These are phyloP conservation scores for Fonsecaea pugnacius DNA, from an alignment of 2,329 filamentous ascomycete species.

Conservation along the genomic window DNA sequence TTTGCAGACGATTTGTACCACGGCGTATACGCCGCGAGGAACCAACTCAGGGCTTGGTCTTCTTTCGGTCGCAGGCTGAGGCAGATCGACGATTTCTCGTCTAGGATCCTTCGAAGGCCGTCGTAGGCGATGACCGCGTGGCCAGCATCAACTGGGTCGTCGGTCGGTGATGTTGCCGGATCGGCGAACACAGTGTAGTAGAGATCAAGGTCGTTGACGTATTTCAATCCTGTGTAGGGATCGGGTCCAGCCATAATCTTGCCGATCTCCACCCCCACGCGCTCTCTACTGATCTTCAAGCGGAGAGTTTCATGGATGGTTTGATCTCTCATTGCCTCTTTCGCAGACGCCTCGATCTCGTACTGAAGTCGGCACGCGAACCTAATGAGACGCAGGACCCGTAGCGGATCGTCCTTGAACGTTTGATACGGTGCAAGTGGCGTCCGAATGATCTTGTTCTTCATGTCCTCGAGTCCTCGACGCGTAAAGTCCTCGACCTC, in stretches of 20 bases:
- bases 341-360: constrained; percentile 70
- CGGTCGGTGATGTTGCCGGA: constrained; percentile 14
- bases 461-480: constrained; percentile 74
- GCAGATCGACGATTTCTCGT: constrained; percentile 30
- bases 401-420: constrained; percentile 89
- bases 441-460: constrained; percentile 73
- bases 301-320: constrained; percentile 79
- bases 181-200: constrained; percentile 36
- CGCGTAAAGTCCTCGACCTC: constrained; percentile 83
- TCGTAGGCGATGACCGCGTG: constrained; percentile 27
- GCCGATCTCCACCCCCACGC: constrained; percentile 82
- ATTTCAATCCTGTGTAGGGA: constrained; percentile 34
- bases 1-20: constrained; percentile 24
- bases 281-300: constrained; percentile 87
- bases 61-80: constrained; percentile 32
- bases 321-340: constrained; percentile 74
- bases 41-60: constrained; percentile 35
- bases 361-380: constrained; percentile 88
- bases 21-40: constrained; percentile 37
- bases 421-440: constrained; percentile 87
- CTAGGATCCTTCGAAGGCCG: constrained; percentile 26
- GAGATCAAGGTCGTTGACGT: constrained; percentile 34
- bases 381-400: constrained; percentile 82
- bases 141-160: constrained; percentile 4
- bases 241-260: constrained; percentile 79